Percentiles rank a stretch among this genome's conserved stretches.
Evolutionary conservation across 208 protist species (phyloP).

Genomic region (Trichomonas gallinae): DNA sequence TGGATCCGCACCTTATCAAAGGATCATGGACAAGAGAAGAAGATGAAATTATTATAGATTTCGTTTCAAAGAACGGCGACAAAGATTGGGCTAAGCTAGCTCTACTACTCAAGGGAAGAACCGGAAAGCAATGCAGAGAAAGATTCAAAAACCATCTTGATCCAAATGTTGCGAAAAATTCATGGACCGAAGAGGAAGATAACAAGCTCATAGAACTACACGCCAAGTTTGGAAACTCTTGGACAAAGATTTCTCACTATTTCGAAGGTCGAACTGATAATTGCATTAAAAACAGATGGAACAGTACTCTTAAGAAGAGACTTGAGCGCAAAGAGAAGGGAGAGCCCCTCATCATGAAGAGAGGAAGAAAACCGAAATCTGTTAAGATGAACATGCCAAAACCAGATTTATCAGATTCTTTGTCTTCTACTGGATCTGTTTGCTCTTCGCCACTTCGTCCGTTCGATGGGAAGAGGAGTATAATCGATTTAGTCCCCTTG

Average conservation of each 20-base stretch:
- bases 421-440: not conserved
- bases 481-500: not conserved
- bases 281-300: conserved; percentile 46
- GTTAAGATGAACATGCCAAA: not conserved
- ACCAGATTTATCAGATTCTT: not conserved
- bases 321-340: not conserved
- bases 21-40: conserved; percentile 97
- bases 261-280: conserved; percentile 38
- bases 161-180: conserved; percentile 33
- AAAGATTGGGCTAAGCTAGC: conserved; percentile 39
- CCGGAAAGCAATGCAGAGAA: conserved; percentile 47
- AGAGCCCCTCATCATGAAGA: not conserved
- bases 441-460: not conserved
- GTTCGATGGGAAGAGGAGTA: not conserved
- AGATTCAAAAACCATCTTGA: conserved; percentile 43
- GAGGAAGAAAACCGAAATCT: not conserved
- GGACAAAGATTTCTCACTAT: not conserved
- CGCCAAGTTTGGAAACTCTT: not conserved
- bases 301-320: conserved; percentile 35
- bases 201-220: conserved; percentile 1
- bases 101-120: conserved; percentile 32
- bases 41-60: conserved; percentile 85
- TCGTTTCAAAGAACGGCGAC: conserved; percentile 29
- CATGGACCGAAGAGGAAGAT: conserved; percentile 44
- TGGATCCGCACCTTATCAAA: conserved; percentile 96